Evolutionary conservation across 2,329 filamentous ascomycete species (phyloP).

Genomic region (Escovopsis sp.): DNA sequence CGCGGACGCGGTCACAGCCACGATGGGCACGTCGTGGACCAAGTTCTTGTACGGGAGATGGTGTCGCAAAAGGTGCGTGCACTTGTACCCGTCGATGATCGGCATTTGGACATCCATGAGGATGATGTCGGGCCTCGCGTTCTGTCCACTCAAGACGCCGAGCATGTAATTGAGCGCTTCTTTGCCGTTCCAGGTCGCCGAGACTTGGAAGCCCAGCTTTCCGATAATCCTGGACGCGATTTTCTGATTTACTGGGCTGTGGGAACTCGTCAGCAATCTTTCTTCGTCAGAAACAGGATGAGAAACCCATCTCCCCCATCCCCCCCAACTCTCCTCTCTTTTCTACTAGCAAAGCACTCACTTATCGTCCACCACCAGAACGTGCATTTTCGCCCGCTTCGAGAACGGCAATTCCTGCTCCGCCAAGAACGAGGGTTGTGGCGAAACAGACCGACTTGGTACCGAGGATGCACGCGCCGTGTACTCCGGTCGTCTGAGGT

Average conservation of each 20-base stretch:
- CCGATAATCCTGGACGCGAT: conserved; percentile 62
- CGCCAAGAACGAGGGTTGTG: conserved; percentile 21
- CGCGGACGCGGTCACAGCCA: conserved; percentile 70
- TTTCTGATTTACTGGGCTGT: conserved; percentile 52
- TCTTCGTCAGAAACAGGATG: no score
- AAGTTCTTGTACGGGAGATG: conserved; percentile 48
- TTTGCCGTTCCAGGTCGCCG: conserved; percentile 62
- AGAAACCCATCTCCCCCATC: no score
- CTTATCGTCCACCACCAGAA: conserved; percentile 77
- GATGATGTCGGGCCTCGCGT: conserved; percentile 55
- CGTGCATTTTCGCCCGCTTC: conserved; percentile 48
- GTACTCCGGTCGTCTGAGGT: conserved; percentile 20
- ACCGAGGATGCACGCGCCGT: conserved; percentile 9
- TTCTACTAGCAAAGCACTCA: conserved; percentile 22
- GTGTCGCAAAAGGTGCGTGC: conserved; percentile 58
- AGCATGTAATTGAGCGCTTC: conserved; percentile 63
- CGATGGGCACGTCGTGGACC: conserved; percentile 51
- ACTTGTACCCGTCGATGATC: conserved; percentile 63
- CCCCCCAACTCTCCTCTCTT: no score
- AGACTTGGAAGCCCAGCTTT: conserved; percentile 57
- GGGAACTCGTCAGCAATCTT: conserved; percentile 6
- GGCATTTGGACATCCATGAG: conserved; percentile 69
- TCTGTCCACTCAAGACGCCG: conserved; percentile 33
- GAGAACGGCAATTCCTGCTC: conserved; percentile 35
- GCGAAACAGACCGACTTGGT: conserved; percentile 19